phyloP scores from a whole-genome alignment of 179 eudicot genomes.

The Beta macrorhiza region DNA sequence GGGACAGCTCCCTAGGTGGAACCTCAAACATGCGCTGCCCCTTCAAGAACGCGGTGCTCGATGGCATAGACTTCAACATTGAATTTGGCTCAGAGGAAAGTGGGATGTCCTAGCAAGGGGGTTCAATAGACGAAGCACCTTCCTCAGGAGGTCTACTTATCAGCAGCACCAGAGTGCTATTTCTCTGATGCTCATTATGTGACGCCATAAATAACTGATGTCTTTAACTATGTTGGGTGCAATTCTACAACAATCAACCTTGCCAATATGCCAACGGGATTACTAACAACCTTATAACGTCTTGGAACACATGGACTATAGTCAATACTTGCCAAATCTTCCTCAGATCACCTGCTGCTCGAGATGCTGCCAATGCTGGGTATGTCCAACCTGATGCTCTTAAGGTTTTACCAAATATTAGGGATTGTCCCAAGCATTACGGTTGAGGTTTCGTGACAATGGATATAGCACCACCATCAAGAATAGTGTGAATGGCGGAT shows the following conservation, averaged over 20 bases:
- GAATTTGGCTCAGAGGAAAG: slow-evolving; percentile 27
- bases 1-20: slow-evolving; percentile 42
- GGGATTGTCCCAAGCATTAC: too few species aligned
- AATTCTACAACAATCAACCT: slow-evolving; percentile 51
- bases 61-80: slow-evolving; percentile 48
- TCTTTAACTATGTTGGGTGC: slow-evolving; percentile 61
- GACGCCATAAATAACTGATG: slow-evolving; percentile 35
- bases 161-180: slow-evolving; percentile 60
- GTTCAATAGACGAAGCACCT: neutral
- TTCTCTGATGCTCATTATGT: slow-evolving; percentile 38
- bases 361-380: slow-evolving; percentile 18
- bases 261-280: slow-evolving; percentile 45
- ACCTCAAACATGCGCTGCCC: slow-evolving; percentile 24
- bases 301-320: slow-evolving; percentile 47
- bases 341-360: slow-evolving; percentile 35
- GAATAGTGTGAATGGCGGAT: neutral
- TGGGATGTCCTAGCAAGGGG: slow-evolving; percentile 30
- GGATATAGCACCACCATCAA: neutral
- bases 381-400: too few species aligned
- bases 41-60: slow-evolving; percentile 32
- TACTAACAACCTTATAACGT: slow-evolving; percentile 25
- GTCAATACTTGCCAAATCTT: slow-evolving; percentile 34
- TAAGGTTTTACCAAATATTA: too few species aligned
- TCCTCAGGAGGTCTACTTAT: neutral
- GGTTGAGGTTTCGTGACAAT: neutral